These are phyloP conservation scores for Colletotrichum lentis DNA, from an alignment of 2,329 filamentous ascomycete genomes.

Conservation along the genomic window DNA sequence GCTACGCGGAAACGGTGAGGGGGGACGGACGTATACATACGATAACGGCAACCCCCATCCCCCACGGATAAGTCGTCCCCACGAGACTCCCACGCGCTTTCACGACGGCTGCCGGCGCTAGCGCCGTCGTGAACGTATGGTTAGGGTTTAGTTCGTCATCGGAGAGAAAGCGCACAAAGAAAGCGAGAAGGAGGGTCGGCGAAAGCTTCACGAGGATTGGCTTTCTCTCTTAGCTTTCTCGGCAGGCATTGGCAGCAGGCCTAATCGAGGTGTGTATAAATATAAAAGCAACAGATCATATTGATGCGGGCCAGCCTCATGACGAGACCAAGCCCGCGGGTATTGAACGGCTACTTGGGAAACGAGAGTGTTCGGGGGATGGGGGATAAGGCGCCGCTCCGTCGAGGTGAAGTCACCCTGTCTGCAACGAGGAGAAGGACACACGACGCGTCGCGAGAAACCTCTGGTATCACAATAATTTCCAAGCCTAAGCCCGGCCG, in stretches of 20 bases:
- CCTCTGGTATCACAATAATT: constrained; percentile 35
- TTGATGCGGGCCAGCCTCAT: constrained; percentile 1
- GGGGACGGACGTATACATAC: too few relatives aligned
- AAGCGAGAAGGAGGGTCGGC: background rate
- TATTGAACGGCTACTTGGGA: constrained; percentile 11
- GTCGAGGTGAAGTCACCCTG: background rate
- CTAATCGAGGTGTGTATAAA: background rate
- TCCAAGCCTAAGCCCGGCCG: constrained; percentile 14
- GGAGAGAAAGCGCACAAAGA: background rate
- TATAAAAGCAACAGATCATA: background rate
- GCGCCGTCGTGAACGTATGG: background rate
- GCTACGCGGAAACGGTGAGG: too few relatives aligned
- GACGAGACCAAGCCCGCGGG: background rate
- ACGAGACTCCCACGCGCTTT: too few relatives aligned
- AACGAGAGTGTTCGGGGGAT: constrained; percentile 25
- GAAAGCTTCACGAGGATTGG: constrained; percentile 6
- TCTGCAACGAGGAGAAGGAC: too few relatives aligned
- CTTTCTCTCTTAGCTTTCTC: background rate
- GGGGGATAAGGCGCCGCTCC: constrained; percentile 11
- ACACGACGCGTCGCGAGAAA: constrained; percentile 7
- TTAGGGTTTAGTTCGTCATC: background rate
- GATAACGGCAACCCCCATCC: too few relatives aligned
- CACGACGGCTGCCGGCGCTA: constrained; percentile 24
- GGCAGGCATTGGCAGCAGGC: constrained; percentile 1
- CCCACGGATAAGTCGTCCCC: too few relatives aligned